Conservation (phyloP, 2,329 filamentous ascomycete species). For the Magnaporthiopsis poae region DNA sequence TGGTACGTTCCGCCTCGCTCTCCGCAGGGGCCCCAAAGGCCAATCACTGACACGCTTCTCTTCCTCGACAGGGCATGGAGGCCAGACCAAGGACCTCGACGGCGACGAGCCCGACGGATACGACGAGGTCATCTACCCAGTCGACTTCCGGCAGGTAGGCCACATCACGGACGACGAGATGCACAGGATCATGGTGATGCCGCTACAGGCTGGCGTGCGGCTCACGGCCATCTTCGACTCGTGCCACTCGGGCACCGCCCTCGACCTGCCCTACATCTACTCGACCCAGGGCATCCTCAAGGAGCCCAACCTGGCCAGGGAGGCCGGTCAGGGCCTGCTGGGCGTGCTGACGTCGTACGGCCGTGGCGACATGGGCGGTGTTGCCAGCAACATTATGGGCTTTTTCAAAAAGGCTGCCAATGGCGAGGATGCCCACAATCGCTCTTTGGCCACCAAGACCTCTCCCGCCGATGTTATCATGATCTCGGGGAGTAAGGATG, state of each 20-base stretch:
- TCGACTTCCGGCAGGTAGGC: conserved; percentile 69
- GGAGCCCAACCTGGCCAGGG: conserved; percentile 58
- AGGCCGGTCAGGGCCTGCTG: conserved; percentile 55
- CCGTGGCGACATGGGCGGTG: conserved; percentile 68
- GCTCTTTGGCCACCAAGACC: conserved; percentile 77
- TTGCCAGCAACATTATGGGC: conserved; percentile 68
- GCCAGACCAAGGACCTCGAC: conserved; percentile 70
- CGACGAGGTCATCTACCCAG: conserved; percentile 75
- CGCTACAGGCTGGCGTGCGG: conserved; percentile 45
- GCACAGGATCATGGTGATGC: conserved; percentile 61
- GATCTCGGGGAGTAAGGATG: conserved; percentile 95
- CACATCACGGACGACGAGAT: conserved; percentile 79
- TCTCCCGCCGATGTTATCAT: conserved; percentile 92
- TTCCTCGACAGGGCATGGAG: conserved; percentile 54
- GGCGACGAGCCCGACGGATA: conserved; percentile 75
- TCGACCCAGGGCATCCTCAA: conserved; percentile 60
- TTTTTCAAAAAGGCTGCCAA: conserved; percentile 82
- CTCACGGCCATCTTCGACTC: conserved; percentile 56
- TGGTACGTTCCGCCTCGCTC: conserved; percentile 39
- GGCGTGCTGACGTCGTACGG: conserved; percentile 49
- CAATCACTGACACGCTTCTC: not conserved
- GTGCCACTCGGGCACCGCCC: conserved; percentile 56
- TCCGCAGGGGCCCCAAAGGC: not conserved
- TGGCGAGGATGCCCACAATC: conserved; percentile 72
- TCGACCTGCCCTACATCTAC: conserved; percentile 60